A percentile compares a stretch with the other conserved stretches of the same genome.
Evolutionary conservation across 495 filamentous ascomycete genomes (phyloP).

Genomic region (Penicillium simplicissimum): DNA sequence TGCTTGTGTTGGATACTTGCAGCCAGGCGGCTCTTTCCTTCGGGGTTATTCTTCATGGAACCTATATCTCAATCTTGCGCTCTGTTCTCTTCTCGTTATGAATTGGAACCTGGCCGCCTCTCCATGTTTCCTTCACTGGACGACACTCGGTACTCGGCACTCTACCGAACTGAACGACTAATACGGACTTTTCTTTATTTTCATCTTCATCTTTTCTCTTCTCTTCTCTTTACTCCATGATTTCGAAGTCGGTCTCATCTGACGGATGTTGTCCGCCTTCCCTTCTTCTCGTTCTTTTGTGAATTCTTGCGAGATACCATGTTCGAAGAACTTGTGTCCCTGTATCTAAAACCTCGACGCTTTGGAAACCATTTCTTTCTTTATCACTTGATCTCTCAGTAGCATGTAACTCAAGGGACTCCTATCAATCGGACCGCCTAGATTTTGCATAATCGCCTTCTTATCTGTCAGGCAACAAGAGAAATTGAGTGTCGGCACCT

Average conservation of each 20-base stretch:
- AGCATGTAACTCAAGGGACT: not conserved
- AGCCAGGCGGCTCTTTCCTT: constrained; percentile 19
- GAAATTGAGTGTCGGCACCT: too few species aligned
- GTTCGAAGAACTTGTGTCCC: constrained; percentile 23
- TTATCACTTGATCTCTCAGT: not conserved
- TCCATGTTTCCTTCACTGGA: constrained; percentile 10
- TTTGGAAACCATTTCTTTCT: constrained; percentile 14
- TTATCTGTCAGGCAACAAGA: too few species aligned
- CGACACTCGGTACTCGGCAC: constrained; percentile 1
- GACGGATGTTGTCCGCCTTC: constrained; percentile 10
- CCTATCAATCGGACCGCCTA: not conserved
- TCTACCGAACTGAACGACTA: constrained; percentile 22
- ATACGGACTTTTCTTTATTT: constrained; percentile 14
- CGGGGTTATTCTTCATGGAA: not conserved
- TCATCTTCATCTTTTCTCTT: constrained; percentile 10
- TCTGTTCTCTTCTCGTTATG: constrained; percentile 12
- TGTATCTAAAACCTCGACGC: constrained; percentile 23
- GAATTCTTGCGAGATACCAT: constrained; percentile 33
- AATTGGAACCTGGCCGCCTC: constrained; percentile 1
- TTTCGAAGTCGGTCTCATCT: not conserved
- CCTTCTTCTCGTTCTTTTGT: constrained; percentile 16
- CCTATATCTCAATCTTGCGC: not conserved
- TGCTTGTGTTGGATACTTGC: constrained; percentile 18
- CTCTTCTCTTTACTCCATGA: not conserved
- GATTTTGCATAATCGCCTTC: not conserved